Conservation (phyloP, 2,329 filamentous ascomycete species). For the Colletotrichum spaethianum region DNA sequence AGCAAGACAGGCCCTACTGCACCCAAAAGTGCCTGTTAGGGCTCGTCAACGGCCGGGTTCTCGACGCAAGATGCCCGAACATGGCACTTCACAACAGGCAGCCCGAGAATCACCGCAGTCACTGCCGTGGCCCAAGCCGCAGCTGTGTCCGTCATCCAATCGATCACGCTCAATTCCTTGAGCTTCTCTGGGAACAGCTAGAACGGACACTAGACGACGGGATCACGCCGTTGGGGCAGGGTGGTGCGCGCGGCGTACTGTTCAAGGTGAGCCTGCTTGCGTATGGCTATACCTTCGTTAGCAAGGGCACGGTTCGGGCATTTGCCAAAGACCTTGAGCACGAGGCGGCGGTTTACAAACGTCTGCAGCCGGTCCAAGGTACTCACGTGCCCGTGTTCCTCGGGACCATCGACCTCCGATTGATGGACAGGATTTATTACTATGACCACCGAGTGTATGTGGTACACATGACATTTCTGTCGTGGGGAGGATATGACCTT, state of each 20-base stretch:
- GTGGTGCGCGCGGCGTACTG: constrained; percentile 54
- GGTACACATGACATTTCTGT: constrained; percentile 52
- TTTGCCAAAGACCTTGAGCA: constrained; percentile 53
- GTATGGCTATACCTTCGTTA: constrained; percentile 60
- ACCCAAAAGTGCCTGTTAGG: constrained; percentile 57
- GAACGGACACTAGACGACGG: constrained; percentile 48
- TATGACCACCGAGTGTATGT: constrained; percentile 51
- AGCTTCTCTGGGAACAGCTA: constrained; percentile 51
- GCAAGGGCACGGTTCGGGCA: constrained; percentile 55
- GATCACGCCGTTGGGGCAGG: constrained; percentile 46
- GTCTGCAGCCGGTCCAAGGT: constrained; percentile 53
- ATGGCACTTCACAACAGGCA: constrained; percentile 48
- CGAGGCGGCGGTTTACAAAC: constrained; percentile 53
- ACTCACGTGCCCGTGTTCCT: constrained; percentile 55
- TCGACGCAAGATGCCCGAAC: constrained; percentile 57
- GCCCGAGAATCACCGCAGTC: not conserved
- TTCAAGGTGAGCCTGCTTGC: constrained; percentile 57
- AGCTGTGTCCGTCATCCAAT: constrained; percentile 47
- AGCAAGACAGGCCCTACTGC: constrained; percentile 49
- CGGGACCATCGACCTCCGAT: constrained; percentile 53
- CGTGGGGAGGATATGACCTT: constrained; percentile 49
- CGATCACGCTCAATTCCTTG: constrained; percentile 46
- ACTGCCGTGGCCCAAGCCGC: constrained; percentile 46
- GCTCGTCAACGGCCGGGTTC: constrained; percentile 47
- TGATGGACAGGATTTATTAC: constrained; percentile 51